Conservation (phyloP, 352 stramenopile genomes). For the Blastocystis sp. region DNA sequence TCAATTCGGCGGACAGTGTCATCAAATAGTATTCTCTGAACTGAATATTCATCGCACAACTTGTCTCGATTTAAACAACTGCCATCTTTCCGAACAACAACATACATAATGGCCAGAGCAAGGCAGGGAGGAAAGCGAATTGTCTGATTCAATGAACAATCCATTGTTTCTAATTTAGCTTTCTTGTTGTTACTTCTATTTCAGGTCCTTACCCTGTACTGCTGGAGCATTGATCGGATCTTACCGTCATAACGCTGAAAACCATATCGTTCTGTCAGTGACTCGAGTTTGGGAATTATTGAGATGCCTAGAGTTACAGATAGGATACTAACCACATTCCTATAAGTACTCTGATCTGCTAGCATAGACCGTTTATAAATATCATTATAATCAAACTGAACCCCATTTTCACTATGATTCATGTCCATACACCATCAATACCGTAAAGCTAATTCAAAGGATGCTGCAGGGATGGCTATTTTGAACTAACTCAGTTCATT, state of each 20-base stretch:
- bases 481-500: background rate
- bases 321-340: background rate
- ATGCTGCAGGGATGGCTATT: conserved; percentile 10
- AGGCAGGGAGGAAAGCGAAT: background rate
- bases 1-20: background rate
- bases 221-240: background rate
- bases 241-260: background rate
- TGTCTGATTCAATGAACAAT: background rate
- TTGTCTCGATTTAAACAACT: background rate
- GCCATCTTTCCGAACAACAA: conserved; percentile 32
- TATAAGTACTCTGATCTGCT: background rate
- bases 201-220: conserved; percentile 26
- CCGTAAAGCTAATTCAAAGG: conserved; percentile 48
- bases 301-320: background rate
- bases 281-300: background rate
- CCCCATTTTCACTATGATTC: background rate
- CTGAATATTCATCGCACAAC: background rate
- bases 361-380: conserved; percentile 63
- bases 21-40: background rate
- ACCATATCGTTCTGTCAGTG: conserved; percentile 18
- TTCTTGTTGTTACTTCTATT: background rate
- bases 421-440: background rate
- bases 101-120: background rate
- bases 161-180: background rate
- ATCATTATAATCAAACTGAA: conserved; percentile 31